A percentile compares a stretch with the other conserved stretches of the same genome.
These are phyloP conservation scores for Tetradesmus lagerheimii DNA, from an alignment of 139 green algal genomes.

Conservation along the genomic window DNA sequence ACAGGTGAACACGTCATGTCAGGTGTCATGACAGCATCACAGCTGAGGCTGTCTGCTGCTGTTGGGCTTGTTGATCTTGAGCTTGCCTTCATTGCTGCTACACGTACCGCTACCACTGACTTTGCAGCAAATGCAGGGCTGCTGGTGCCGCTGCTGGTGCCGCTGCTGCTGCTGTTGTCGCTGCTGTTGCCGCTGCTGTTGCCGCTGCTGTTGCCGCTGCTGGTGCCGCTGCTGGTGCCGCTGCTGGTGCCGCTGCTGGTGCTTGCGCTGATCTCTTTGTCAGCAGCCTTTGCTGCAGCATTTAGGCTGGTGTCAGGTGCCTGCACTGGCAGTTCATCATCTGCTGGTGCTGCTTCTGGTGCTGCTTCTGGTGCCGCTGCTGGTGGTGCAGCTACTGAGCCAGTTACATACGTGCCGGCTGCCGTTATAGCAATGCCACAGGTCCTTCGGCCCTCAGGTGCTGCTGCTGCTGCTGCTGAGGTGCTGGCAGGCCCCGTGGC, in stretches of 20 bases:
- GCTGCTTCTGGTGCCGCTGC: not conserved
- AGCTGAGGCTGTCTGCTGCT: not conserved
- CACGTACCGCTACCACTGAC: not conserved
- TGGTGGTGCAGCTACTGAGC: not conserved
- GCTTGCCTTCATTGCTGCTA: not conserved
- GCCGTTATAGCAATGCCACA: not conserved
- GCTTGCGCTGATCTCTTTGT: not conserved
- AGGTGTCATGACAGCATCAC: not conserved
- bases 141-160: not conserved
- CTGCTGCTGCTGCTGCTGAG: not conserved
- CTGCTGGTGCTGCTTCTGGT: not conserved
- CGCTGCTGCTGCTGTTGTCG: not conserved
- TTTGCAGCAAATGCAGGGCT: not conserved
- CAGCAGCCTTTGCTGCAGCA: not conserved
- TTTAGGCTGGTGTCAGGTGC: not conserved
- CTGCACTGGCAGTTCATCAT: not conserved
- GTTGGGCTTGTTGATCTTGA: not conserved
- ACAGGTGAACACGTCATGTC: too few species aligned
- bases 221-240: not conserved
- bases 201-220: too few species aligned
- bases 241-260: not conserved
- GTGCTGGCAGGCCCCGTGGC: not conserved
- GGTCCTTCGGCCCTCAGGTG: not conserved
- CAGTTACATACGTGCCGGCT: not conserved
- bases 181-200: not conserved